Evolutionary conservation across 257 asterid species (phyloP).

Genomic region (Solanum virginianum): DNA sequence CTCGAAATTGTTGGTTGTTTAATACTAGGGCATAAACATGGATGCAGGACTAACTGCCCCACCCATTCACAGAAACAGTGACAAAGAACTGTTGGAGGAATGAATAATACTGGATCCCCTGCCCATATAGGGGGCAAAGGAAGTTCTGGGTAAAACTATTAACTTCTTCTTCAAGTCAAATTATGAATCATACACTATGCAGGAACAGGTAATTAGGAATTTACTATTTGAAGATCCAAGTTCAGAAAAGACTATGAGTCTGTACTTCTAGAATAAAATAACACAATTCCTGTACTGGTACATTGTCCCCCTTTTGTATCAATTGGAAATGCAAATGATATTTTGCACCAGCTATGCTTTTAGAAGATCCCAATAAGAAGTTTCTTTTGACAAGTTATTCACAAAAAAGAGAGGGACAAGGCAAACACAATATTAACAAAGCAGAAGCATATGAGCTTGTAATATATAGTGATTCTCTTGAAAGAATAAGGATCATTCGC

Average conservation of each 20-base stretch:
- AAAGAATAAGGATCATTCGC: background rate
- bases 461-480: background rate
- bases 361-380: background rate
- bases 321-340: background rate
- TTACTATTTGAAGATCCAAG: background rate
- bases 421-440: background rate
- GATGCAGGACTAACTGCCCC: background rate
- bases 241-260: background rate
- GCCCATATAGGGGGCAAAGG: background rate
- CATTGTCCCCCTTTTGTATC: background rate
- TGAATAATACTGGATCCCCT: background rate
- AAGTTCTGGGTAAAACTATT: background rate
- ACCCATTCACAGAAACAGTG: background rate
- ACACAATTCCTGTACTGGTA: background rate
- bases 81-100: background rate
- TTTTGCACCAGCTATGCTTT: background rate
- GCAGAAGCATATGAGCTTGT: background rate
- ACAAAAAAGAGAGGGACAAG: background rate
- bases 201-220: background rate
- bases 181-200: background rate
- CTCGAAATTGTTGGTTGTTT: background rate
- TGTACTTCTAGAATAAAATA: background rate
- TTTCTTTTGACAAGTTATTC: background rate
- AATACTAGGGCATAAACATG: background rate
- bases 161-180: background rate